Base-by-base conservation (phyloP, 2,329 filamentous ascomycete genomes). In the Diplodia sapinea region DNA sequence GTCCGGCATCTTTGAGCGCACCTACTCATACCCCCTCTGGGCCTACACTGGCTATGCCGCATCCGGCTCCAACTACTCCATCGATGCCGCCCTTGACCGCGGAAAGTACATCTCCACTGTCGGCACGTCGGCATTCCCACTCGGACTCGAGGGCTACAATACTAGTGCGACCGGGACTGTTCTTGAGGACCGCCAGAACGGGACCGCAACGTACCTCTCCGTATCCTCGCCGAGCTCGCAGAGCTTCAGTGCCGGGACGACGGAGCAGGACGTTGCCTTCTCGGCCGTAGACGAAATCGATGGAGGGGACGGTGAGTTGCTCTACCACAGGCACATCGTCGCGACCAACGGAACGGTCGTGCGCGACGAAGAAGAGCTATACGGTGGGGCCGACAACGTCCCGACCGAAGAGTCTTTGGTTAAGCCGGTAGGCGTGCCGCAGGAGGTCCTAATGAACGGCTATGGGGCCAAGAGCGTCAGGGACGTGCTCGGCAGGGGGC, bases 1-100 rank as follows among this genome's bases (percentile, higher is more conserved):
- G 69, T 74, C 77, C 1, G 73, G 71, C 38, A 76, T 73, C 3
- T 83, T 82, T 66, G 73, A 73, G 11, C 77, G 79, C 31, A 75
- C 70, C 4, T 90, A 88, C 74, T 77, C 76, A 9, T 92, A 90
- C 72, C 89, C 89, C 0, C 76, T 92, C 0, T 83, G 80, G 71
- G 86, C 86, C 57, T 86, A 86, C 71, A 85, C 83, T 17, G 83
- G 83, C 1, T 84, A 84, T 66, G 74, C 76, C 15, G 74, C 80
- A 13, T 43, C 31, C 15, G 72, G 70, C 20, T 81, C 81, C 15
- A 79, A 79, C 57, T 78, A 81, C 62, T 81, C 79, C 2, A 82
- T 85, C 66, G 73, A 79, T 29, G 85, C 82, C 12, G 76, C 73
- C n/a, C 76, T 89, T 71, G 76, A 76, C 52, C 82, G 84, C 15